Evolutionary conservation across 1,284 basidiomycete species (phyloP).

Genomic region (Puccinia polysora): DNA sequence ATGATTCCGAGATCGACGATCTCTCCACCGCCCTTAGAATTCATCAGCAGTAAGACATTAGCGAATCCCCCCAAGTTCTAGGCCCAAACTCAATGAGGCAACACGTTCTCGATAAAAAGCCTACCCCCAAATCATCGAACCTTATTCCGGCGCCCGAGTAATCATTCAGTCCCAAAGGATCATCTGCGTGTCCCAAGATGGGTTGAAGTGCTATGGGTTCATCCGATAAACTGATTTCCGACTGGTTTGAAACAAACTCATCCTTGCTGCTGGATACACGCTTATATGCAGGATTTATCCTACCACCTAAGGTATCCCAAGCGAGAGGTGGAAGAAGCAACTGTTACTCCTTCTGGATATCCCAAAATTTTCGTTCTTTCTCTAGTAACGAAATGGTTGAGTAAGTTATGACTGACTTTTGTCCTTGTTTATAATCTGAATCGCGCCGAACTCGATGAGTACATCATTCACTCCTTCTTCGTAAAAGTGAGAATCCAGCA

Average conservation of each 20-base stretch:
- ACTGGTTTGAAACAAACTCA: slow-evolving; percentile 37
- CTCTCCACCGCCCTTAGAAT: slow-evolving; percentile 3
- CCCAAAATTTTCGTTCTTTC: not conserved
- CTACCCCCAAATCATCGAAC: slow-evolving; percentile 32
- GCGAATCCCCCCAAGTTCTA: too few species aligned
- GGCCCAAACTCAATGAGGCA: not conserved
- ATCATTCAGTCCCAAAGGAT: not conserved
- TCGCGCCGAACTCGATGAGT: slow-evolving; percentile 20
- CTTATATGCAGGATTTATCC: too few species aligned
- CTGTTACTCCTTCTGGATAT: too few species aligned
- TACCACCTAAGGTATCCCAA: too few species aligned
- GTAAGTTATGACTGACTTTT: not conserved
- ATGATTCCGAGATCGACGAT: slow-evolving; percentile 19
- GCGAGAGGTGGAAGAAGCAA: too few species aligned
- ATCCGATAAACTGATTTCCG: slow-evolving; percentile 29
- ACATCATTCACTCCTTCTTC: slow-evolving; percentile 3
- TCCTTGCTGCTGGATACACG: not conserved
- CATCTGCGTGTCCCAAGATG: not conserved
- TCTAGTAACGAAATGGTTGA: not conserved
- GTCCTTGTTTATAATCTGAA: slow-evolving; percentile 1
- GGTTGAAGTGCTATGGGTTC: not conserved
- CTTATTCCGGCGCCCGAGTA: slow-evolving; percentile 5
- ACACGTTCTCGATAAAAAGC: not conserved
- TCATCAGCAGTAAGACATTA: not conserved
- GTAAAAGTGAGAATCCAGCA: slow-evolving; percentile 22